Base-by-base conservation (phyloP, 164 flowering plant species). In the Berberis vulgaris region DNA sequence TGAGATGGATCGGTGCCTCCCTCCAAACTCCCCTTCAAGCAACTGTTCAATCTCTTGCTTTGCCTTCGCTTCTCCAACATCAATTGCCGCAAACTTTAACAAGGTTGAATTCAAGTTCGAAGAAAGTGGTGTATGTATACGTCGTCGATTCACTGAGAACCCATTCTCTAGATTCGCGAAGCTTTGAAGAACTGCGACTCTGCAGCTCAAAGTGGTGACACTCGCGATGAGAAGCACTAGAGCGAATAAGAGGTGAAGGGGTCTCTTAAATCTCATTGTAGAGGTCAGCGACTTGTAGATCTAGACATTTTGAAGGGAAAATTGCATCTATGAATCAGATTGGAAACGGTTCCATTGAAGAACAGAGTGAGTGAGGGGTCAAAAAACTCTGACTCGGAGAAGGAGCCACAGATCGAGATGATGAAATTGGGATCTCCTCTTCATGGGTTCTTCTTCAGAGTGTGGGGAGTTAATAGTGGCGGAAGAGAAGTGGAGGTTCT, bases 41-140 rank as follows among this genome's bases (percentile, higher is more conserved):
- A 90, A 49, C 61, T 76, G 81, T 63, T 83, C 86, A 54, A 87
- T 73, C 64, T 94, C 91, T 42, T 69, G 67, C 79, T 74, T 84
- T 4, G 61, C 45, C 53, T 69, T 56, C 1, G 71, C 74, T 59
- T 83, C 95, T 1, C 80, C 87, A 0, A 79, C 1, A 56, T 88
- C 97, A 42, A 82, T 64, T 26, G 83, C 81, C 0, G 98, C 97
- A 58, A 72, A 73, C 45, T 65, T 80, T 57, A 94, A 78, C 69
- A 94, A 72, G 3, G 97, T 88, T 1, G 77, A 65, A 66, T 94
- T 94, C 65, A 84, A 72, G 1, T 71, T 54, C 26, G 60, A 26
- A 26, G 26, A 26, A 26, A 26, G 26, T 26, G 26, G 26, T 26
- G 49, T 39, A 26, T 72, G 0, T 77, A 57, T 6, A 50, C 49